Base-by-base conservation (phyloP, 257 asterid species). In the Eucommia ulmoides region DNA sequence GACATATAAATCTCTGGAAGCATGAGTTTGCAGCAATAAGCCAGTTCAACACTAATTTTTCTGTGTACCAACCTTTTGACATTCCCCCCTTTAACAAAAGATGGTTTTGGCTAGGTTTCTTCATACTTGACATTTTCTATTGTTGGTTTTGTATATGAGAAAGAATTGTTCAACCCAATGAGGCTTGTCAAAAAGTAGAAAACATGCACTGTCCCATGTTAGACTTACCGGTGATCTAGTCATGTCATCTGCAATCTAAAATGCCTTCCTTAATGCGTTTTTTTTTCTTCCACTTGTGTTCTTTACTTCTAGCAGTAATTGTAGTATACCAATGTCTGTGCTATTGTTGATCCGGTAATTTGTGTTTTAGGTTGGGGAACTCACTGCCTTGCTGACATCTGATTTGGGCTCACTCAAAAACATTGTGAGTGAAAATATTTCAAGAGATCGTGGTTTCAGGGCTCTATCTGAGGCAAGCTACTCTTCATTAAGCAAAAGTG, bases 371-470 rank as follows among this genome's bases (percentile, higher is more conserved):
- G 98, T 89, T 48, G 98, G 98, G 14, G 98, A 89, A 59, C 75
- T 89, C 38, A 85, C 98, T 45, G 81, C 96, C 53, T 60, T 89
- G 57, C 52, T 89, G 62, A 89, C 94, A 55, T 66, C 98, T 50
- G 98, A 89, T 71, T 76, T 89, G 85, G 86, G 94, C 71, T 78
- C 94, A 10, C 73, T 89, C 42, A 85, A 89, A 67, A 81, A 41
- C 74, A 85, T 85, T 53, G 94, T 85, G 41, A 78, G 92, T 63
- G 98, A 89, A 25, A 89, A 89, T 55, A 62, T 83, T 58, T 85
- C 98, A 50, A 72, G 98, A 68, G 98, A 89, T 74, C 98, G 98
- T 60, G 98, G 98, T 72, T 78, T 89, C 79, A 78, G 98, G 70
- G 94, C 98, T 53, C 65, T 89, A 56, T 74, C 96, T 44, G 98